Conservation (phyloP, 345 rosid species). For the Linum usitatissimum region DNA sequence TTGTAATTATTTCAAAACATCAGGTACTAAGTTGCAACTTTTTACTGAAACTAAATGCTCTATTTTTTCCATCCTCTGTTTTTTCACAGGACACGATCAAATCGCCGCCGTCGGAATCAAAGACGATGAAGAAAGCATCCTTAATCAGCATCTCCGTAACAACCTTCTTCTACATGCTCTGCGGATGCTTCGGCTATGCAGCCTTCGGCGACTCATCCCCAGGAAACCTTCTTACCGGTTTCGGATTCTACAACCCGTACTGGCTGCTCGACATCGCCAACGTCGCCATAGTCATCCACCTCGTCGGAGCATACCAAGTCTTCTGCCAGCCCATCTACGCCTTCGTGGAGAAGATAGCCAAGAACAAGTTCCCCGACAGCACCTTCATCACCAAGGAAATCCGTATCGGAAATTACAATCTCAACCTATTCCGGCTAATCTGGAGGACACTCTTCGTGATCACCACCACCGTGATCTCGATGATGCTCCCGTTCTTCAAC, state of each 20-base stretch:
- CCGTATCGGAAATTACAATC: neutral
- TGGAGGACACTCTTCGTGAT: neutral
- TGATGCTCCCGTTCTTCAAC: neutral
- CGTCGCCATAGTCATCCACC: constrained; percentile 67
- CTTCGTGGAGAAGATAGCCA: constrained; percentile 45
- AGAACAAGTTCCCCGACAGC: neutral
- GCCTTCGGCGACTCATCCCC: constrained; percentile 82
- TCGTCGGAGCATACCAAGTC: constrained; percentile 88
- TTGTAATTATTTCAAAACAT: too few species aligned
- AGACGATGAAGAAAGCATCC: constrained; percentile 81
- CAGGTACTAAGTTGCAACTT: too few species aligned
- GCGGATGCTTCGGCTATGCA: constrained; percentile 83
- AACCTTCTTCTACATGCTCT: constrained; percentile 79
- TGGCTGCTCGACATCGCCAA: constrained; percentile 93
- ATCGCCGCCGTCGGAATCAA: constrained; percentile 62
- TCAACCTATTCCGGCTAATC: neutral
- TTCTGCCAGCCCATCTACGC: constrained; percentile 79
- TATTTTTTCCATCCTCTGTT: neutral
- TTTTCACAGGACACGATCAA: constrained; percentile 40
- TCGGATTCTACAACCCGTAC: constrained; percentile 66
- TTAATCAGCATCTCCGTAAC: constrained; percentile 56
- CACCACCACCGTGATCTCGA: neutral
- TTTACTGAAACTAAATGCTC: neutral
- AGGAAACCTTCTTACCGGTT: constrained; percentile 68
- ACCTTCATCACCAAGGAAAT: neutral